Evolutionary conservation across 2,329 filamentous ascomycete genomes (phyloP).

Genomic region (Paecilomyces fulvus): DNA sequence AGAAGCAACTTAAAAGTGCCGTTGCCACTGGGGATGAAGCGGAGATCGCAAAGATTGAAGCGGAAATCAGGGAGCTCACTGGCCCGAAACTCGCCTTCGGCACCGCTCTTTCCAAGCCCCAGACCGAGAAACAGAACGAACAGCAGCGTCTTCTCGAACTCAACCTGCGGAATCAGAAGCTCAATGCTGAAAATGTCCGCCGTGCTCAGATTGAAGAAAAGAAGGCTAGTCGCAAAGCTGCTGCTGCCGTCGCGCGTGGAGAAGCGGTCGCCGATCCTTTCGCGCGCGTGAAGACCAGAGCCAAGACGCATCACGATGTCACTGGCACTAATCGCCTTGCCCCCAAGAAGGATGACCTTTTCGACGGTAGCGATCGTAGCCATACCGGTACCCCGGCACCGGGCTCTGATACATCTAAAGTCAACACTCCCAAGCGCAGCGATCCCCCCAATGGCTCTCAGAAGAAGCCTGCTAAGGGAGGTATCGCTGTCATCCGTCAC

Average conservation of each 20-base stretch:
- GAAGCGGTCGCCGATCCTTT: slow-evolving; percentile 49
- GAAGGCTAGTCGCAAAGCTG: slow-evolving; percentile 51
- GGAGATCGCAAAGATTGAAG: slow-evolving; percentile 40
- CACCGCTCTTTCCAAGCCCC: slow-evolving; percentile 54
- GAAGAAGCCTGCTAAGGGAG: slow-evolving; percentile 32
- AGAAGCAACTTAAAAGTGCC: slow-evolving; percentile 59
- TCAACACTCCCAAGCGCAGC: slow-evolving; percentile 44
- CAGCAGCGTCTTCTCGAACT: slow-evolving; percentile 76
- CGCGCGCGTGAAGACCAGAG: slow-evolving; percentile 56
- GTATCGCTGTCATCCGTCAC: slow-evolving; percentile 61
- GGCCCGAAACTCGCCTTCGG: slow-evolving; percentile 64
- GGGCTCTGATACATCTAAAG: slow-evolving; percentile 43
- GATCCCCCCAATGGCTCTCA: slow-evolving; percentile 20
- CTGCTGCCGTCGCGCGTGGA: slow-evolving; percentile 54
- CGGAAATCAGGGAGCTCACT: slow-evolving; percentile 38
- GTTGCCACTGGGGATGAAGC: slow-evolving; percentile 55
- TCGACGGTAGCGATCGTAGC: slow-evolving; percentile 38
- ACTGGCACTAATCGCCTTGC: slow-evolving; percentile 36
- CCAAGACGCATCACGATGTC: slow-evolving; percentile 60
- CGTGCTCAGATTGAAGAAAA: slow-evolving; percentile 81
- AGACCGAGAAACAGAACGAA: slow-evolving; percentile 50
- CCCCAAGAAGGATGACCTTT: slow-evolving; percentile 36
- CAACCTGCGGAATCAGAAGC: slow-evolving; percentile 74
- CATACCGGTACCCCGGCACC: slow-evolving; percentile 42
- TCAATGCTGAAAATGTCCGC: slow-evolving; percentile 83